phyloP scores from a whole-genome alignment of 331 rosid species.

The Acacia concinna region DNA sequence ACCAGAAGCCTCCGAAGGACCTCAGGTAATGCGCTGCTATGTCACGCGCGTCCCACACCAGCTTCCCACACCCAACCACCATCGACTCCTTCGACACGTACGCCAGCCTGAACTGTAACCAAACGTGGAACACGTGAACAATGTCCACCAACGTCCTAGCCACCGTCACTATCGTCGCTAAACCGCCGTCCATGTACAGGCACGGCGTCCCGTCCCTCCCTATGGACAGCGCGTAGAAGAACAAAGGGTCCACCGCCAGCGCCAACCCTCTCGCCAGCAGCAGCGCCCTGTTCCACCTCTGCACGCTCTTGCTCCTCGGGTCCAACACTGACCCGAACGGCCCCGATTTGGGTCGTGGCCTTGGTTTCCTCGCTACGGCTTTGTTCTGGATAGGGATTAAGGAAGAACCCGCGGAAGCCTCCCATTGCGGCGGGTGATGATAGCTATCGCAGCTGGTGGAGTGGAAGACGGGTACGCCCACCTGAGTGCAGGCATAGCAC shows the following conservation, averaged over 20 bases:
- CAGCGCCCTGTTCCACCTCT: conserved; percentile 76
- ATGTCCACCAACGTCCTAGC: conserved; percentile 69
- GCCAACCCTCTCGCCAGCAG: conserved; percentile 84
- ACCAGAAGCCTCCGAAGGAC: conserved; percentile 84
- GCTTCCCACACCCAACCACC: conserved; percentile 95
- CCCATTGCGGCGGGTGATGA: conserved; percentile 81
- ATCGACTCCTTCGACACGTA: conserved; percentile 90
- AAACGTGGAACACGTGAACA: conserved; percentile 70
- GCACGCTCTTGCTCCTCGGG: conserved; percentile 86
- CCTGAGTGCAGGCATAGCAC: conserved; percentile 92
- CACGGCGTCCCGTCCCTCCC: conserved; percentile 87
- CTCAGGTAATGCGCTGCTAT: conserved; percentile 72
- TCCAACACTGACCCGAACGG: conserved; percentile 64
- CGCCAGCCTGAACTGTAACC: conserved; percentile 83
- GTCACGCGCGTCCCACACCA: conserved; percentile 89
- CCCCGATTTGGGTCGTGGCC: background rate
- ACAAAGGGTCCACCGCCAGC: conserved; percentile 83
- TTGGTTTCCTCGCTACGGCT: conserved; percentile 22
- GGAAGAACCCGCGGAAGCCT: conserved; percentile 91
- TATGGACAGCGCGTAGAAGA: conserved; percentile 85
- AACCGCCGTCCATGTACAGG: conserved; percentile 83
- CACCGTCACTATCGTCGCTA: conserved; percentile 76
- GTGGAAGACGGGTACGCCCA: conserved; percentile 84
- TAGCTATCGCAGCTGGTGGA: conserved; percentile 82
- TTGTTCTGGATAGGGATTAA: conserved; percentile 61